Evolutionary conservation across 495 filamentous ascomycete species (phyloP), one percentile per base, ranked within the genome.

Genomic region (Sporormia fimetaria): DNA sequence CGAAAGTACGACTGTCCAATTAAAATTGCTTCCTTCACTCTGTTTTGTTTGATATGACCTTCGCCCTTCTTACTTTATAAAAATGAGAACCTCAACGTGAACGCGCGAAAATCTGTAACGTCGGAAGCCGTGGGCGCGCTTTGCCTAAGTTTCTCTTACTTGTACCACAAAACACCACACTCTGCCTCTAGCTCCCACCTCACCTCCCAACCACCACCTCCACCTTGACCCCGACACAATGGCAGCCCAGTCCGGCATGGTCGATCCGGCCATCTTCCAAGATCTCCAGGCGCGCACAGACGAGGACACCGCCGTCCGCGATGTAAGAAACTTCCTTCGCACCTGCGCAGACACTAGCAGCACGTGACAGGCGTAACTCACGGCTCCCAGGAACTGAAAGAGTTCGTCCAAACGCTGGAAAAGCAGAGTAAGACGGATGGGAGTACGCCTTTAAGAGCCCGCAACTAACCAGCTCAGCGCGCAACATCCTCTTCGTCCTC

Each of bases 241-340:
- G 51, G 31, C 51, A n/a, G 33, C 20, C 6, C 47, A 45, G 8
- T 23, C 26, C 18, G 51, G 51, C 2, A 69, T 73, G 69, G 80
- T 94, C 33, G 78, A 92, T 61, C 78, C 81, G 31, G 70, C 65
- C 21, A 87, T 96, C 53, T 95, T 96, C 60, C 78, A 86, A 47
- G 69, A 80, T 54, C 78, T 98, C 40, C 88, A 94, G 60, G 64
- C 73, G 30, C 87, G 86, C 56, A 83, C 94, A 51, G 92, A 98
- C 54, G 80, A 88, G 56, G 90, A 98, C 61, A 67, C 71, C 12
- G 65, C 68, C 28, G 71, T 90, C 33, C 77, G 83, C 49, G 88
- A 95, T 57, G 77, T 81, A 57, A 55, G 65, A n/a, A 53, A n/a
- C 28, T 33, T 21, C 35, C 25, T 4, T 16, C 39, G 21, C 14